Base-by-base conservation (phyloP, 306 rosid species). In the Fragaria iinumae region DNA sequence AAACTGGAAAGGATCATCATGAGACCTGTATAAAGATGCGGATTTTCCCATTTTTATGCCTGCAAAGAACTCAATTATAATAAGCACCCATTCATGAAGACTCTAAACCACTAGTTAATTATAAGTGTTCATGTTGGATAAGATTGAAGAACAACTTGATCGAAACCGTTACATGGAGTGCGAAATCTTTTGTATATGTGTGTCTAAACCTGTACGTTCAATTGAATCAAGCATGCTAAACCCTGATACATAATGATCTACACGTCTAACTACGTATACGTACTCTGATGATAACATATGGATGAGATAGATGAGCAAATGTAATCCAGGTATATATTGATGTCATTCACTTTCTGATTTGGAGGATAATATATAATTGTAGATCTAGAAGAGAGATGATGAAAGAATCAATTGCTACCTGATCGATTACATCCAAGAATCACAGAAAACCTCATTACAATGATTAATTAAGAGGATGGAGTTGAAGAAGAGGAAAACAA, bases 1-100 rank as follows among this genome's bases (percentile, higher is more conserved):
- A 65, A 65, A 17, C 48, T 17, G 70, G 70, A 65, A 18, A 38
- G 13, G 70, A 65, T 65, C 48, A 36, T 65, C 70, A 65, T 36
- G 69, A 64, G 23, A 44, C 7, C 43, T 60, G 38, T 27, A 63
- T 18, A 65, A 34, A 65, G 45, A 65, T 65, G 48, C 48, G 48
- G 14, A 65, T 1, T 17, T 36, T 65, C 70, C 13, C 9, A 8
- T 65, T 65, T 18, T 65, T 10, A 44, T 65, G 70, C 48, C 38
- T 36, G 41, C 47, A 36, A 18, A 36, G 14, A 38, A 18, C 21
- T 36, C 70, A 38, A 65, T 18, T 65, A 65, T 38, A 65, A 65
- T 65, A 36, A 34, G 48, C 47, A 65, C 13, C 47, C 70, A 65
- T 13, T 2, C 69, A 48, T 38, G 70, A 18, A 65, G 47, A 14